A percentile compares a stretch with the other conserved stretches of the same genome.
Evolutionary conservation across 2,329 filamentous ascomycete genomes (phyloP).

Genomic region (Chrysoporthe austroafricana): DNA sequence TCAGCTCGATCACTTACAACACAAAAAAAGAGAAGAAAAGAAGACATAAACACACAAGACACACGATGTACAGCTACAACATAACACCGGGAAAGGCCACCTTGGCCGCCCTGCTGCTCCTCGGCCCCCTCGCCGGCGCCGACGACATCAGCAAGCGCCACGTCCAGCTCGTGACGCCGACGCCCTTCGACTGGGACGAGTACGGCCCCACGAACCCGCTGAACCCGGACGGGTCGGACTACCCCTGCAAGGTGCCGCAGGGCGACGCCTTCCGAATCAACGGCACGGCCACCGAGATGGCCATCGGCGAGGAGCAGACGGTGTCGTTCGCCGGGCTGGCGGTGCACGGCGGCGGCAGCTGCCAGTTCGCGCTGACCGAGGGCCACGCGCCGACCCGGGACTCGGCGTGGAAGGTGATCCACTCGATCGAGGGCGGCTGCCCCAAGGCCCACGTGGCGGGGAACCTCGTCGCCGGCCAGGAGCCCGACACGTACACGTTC

Average conservation of each 20-base stretch:
- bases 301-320: conserved; percentile 56
- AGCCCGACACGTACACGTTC: conserved; percentile 57
- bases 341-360: conserved; percentile 74
- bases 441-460: conserved; percentile 55
- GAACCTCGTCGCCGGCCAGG: conserved; percentile 49
- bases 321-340: conserved; percentile 62
- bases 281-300: conserved; percentile 54
- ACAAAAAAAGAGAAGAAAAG: not conserved
- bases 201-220: conserved; percentile 63
- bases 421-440: conserved; percentile 72
- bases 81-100: not conserved
- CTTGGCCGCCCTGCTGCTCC: not conserved
- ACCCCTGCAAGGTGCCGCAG: conserved; percentile 67
- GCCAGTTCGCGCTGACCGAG: conserved; percentile 62
- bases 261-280: conserved; percentile 44
- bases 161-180: conserved; percentile 63
- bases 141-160: conserved; percentile 44
- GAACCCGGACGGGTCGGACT: conserved; percentile 57
- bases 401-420: conserved; percentile 70
- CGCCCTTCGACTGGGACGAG: conserved; percentile 50
- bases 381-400: conserved; percentile 53
- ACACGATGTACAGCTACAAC: not conserved
- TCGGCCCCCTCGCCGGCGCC: not conserved
- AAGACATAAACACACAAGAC: too few species aligned
- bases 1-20: not conserved